Percentiles rank a stretch among this genome's conserved stretches.
phyloP scores from a whole-genome alignment of 495 filamentous ascomycete species.

The Xylaria bambusicola region DNA sequence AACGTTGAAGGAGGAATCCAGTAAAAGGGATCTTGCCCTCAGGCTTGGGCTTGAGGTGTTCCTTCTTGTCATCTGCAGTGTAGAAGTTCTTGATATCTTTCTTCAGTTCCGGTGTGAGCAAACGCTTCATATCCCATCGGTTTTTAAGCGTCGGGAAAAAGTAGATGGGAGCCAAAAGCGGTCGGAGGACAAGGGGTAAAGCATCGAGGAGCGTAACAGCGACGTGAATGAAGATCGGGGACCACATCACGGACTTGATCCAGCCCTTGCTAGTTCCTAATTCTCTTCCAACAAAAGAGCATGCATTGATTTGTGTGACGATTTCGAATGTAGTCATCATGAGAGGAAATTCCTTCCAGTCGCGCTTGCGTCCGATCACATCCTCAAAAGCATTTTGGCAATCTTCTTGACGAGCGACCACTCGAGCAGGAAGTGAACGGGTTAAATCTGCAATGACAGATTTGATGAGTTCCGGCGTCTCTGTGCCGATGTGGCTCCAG shows the following conservation, averaged over 20 bases:
- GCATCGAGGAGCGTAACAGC: constrained; percentile 5
- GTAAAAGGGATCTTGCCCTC: constrained; percentile 5
- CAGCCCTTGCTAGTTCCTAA: not conserved
- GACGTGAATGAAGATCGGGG: constrained; percentile 6
- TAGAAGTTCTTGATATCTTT: constrained; percentile 2
- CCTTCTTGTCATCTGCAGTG: not conserved
- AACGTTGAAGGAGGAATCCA: not conserved
- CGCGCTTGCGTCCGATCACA: not conserved
- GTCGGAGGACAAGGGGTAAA: not conserved
- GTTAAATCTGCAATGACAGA: not conserved
- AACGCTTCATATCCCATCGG: not conserved
- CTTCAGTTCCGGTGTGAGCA: not conserved
- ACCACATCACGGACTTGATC: constrained; percentile 2
- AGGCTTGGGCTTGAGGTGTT: not conserved
- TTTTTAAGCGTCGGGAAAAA: not conserved
- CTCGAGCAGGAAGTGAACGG: not conserved
- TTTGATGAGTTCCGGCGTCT: not conserved
- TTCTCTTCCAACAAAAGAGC: not conserved
- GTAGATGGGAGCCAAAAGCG: not conserved
- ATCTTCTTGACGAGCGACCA: not conserved
- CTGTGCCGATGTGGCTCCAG: constrained; percentile 3
- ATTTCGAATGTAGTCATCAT: not conserved
- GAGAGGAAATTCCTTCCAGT: not conserved
- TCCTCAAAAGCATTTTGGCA: not conserved
- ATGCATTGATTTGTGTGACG: not conserved